Base-by-base conservation (phyloP, 352 stramenopile species). In the Globisporangium radiosum region DNA sequence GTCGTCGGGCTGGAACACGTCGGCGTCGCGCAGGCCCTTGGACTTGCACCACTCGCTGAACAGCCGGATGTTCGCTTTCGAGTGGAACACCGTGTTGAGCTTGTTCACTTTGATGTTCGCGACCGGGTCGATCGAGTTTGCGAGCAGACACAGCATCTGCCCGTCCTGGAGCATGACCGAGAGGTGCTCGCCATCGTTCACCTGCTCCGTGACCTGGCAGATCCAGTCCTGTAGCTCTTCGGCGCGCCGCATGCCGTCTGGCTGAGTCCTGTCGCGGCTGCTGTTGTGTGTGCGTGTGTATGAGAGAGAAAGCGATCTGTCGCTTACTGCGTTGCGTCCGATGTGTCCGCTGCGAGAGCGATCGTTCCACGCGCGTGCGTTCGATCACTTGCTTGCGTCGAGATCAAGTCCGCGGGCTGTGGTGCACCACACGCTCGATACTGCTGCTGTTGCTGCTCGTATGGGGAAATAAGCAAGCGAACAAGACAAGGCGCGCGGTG, bases 51-150 rank as follows among this genome's bases (percentile, higher is more conserved):
- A 95, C 51, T 92, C 75, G 45, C 87, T 68, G 57, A 95, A 95
- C 40, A 88, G 72, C 14, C 77, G 78, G 48, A 91, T 83, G 68
- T 95, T 95, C 64, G 79, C 75, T 59, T 92, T 92, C 39, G 82
- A 85, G 65, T 95, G 86, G 71, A 94, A 95, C 45, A 90, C 80
- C 45, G 86, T 95, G 66, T 88, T 93, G 60, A 95, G 80, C 59
- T 89, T 90, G 69, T 94, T 95, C 57, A 93, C 70, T 59, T 89
- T 91, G 64, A 94, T 68, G 55, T 81, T 82, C 19, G 85, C 84
- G 37, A 17, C 52, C 36, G 84, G 76, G 62, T 95, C 85, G 59
- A 95, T 73, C 42, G 81, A 74, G 62, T 95, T 95, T 19, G 85
- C 86, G 42, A 95, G 72, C 44, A 88, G 69, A 70, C 86, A 95